Evolutionary conservation across 1,139 yeast genomes (phyloP).

Genomic region (Protomyces arabidopsidicola): DNA sequence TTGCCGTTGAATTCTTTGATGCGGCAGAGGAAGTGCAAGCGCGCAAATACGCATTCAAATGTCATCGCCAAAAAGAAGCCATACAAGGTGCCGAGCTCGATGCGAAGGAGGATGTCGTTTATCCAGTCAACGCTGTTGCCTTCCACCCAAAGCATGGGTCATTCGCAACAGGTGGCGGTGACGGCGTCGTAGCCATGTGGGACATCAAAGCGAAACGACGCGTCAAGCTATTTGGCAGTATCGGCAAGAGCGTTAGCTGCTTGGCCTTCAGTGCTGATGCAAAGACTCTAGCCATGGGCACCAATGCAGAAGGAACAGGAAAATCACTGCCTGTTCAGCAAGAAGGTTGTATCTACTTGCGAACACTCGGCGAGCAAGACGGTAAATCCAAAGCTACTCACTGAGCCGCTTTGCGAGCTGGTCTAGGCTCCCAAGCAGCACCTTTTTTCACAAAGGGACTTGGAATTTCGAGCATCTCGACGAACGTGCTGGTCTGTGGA

Average conservation of each 20-base stretch:
- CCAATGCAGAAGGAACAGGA: constrained; percentile 23
- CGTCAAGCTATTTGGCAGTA: constrained; percentile 53
- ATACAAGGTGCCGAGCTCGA: constrained; percentile 30
- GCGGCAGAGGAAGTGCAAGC: constrained; percentile 48
- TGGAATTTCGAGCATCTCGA: constrained; percentile 28
- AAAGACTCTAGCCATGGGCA: constrained; percentile 51
- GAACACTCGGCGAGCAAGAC: constrained; percentile 9
- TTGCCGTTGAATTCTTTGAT: constrained; percentile 70
- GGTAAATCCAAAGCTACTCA: constrained; percentile 11
- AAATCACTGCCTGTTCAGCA: not conserved
- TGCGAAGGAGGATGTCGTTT: constrained; percentile 57
- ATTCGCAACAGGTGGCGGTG: constrained; percentile 75
- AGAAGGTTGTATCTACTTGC: constrained; percentile 7
- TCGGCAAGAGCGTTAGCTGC: constrained; percentile 50
- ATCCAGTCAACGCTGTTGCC: constrained; percentile 67
- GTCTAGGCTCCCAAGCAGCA: not conserved
- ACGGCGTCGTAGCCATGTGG: constrained; percentile 74
- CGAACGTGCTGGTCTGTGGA: constrained; percentile 32
- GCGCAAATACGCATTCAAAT: constrained; percentile 71
- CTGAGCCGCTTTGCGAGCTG: not conserved
- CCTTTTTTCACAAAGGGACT: not conserved
- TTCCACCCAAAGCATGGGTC: constrained; percentile 50
- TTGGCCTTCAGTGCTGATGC: constrained; percentile 45
- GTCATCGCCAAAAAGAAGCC: constrained; percentile 57
- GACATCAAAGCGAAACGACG: constrained; percentile 60